Conservation (phyloP, 2,329 filamentous ascomycete species). For the Periconia digitata region DNA sequence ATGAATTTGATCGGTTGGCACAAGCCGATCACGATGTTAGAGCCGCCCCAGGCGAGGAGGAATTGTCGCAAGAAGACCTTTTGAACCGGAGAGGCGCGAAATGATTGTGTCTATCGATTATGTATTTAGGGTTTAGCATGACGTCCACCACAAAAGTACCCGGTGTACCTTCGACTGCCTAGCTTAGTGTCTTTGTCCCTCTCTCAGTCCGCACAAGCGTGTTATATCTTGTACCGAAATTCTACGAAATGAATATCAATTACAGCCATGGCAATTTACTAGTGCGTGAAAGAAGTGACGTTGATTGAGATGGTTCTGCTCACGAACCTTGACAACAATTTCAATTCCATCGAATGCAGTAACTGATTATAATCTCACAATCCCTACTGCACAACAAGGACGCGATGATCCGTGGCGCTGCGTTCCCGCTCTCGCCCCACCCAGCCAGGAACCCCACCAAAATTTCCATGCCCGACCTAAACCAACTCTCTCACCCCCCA, state of each 20-base stretch:
- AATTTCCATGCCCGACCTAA: constrained; percentile 1
- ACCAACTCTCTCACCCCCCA: not conserved
- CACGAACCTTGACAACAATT: no score
- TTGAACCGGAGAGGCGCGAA: constrained; percentile 24
- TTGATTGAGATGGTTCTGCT: no score
- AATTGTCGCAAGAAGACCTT: constrained; percentile 24
- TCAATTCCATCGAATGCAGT: no score
- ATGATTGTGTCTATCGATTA: constrained; percentile 7
- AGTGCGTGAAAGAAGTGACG: no score
- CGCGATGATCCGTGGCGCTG: constrained; percentile 1
- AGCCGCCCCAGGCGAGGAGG: constrained; percentile 29
- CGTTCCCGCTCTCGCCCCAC: not conserved
- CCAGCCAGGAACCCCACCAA: not conserved
- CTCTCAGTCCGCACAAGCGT: no score
- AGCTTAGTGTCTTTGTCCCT: no score
- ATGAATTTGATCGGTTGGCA: constrained; percentile 18
- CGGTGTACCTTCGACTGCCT: no score
- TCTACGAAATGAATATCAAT: no score
- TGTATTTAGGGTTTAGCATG: not conserved
- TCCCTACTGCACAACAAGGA: not conserved
- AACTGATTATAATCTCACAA: no score
- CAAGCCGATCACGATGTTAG: constrained; percentile 22
- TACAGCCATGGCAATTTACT: no score
- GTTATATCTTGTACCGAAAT: no score
- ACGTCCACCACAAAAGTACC: no score